Evolutionary conservation across 495 filamentous ascomycete genomes (phyloP), one percentile per base, ranked within the genome.

Genomic region (Darksidea phi): DNA sequence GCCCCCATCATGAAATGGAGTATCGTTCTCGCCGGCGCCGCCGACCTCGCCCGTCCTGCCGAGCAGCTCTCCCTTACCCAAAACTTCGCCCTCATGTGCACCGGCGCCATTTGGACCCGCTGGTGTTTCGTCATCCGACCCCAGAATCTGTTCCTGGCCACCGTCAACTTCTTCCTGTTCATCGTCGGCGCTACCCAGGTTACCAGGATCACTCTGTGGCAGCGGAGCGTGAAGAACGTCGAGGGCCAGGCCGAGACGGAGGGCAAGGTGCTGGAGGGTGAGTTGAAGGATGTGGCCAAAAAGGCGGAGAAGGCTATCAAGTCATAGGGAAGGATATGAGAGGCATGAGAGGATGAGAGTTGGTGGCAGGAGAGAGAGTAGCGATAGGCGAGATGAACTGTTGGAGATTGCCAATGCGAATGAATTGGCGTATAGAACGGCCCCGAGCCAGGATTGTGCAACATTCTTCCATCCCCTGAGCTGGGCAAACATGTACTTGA

Each of bases 101-200:
- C 94, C n/a, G 94, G 94, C 53, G 74, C 84, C 42, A 98, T 98
- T 80, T 98, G 94, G 94, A 98, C 94, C 25, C 84, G 94, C 34
- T 98, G 94, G 94, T 98, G 94, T 79, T 80, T 96, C 74, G 87
- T 98, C 71, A 98, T 98, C 77, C 91, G 86, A 73, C 94, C 94
- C 59, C 83, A 83, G 72, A 98, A 98, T 79, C 78, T 87, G 61
- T 85, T 95, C 90, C 84, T 98, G 61, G 94, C 94, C 49, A 84
- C 92, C 17, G 94, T 98, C 66, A 98, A 97, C 84, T 97, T 97
- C 85, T 95, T 97, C 84, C 87, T 98, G 63, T 90, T 86, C 59
- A 78, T 84, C 53, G 92, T 96, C 59, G 94, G 95, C 64, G 74
- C 86, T 48, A 82, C 88, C 54, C 94, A 98, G 79, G 79, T 91